Percentiles rank a stretch among this genome's conserved stretches.
Evolutionary conservation across 805 yeast species (phyloP).

Genomic region (Barnettozyma pratensis): DNA sequence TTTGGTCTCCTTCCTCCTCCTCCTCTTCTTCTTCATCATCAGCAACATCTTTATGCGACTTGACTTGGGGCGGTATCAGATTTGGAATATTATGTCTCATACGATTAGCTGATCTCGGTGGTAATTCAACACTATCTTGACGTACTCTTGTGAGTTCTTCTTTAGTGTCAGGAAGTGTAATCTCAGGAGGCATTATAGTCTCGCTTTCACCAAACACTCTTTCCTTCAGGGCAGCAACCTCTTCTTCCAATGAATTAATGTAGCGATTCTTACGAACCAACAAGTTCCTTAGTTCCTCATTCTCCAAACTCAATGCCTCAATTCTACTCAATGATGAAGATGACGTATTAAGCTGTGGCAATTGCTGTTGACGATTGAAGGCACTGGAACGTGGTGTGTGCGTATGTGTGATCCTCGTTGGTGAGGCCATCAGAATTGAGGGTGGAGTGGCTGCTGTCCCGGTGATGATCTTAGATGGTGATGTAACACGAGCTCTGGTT

Average conservation of each 20-base stretch:
- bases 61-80: neutral
- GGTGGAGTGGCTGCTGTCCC: neutral
- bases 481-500: neutral
- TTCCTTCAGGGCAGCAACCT: constrained; percentile 12
- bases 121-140: constrained; percentile 19
- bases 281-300: constrained; percentile 16
- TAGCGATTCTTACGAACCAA: constrained; percentile 13
- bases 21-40: neutral
- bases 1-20: neutral
- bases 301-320: constrained; percentile 12
- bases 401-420: neutral
- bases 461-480: neutral
- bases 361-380: no score
- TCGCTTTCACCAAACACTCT: constrained; percentile 3
- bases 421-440: neutral
- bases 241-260: constrained; percentile 13
- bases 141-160: neutral
- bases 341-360: neutral
- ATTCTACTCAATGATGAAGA: constrained; percentile 5
- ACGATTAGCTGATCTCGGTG: constrained; percentile 38
- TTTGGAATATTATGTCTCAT: constrained; percentile 1
- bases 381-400: neutral
- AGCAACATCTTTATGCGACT: neutral
- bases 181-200: neutral
- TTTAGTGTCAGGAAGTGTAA: no score